Evolutionary conservation across 1,284 basidiomycete species (phyloP).

Genomic region (Apiotrichum akiyoshidainum): DNA sequence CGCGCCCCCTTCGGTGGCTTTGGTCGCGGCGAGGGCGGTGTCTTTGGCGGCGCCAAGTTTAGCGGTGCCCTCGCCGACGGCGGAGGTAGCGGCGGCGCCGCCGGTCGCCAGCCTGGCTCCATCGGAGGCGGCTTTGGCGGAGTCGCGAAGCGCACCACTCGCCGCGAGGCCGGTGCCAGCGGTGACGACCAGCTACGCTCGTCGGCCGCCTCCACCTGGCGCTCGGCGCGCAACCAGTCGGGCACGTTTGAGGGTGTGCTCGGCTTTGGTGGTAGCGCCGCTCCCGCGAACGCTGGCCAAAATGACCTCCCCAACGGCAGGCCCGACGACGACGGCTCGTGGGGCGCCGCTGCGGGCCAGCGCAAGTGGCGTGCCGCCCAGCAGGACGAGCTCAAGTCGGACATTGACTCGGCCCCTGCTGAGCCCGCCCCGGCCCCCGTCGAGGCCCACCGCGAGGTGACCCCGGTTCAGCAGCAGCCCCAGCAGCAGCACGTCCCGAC

Average conservation of each 20-base stretch:
- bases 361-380: slow-evolving; percentile 37
- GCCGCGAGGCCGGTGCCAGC: slow-evolving; percentile 11
- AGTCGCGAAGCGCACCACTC: slow-evolving; percentile 29
- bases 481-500: slow-evolving; percentile 11
- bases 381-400: slow-evolving; percentile 13
- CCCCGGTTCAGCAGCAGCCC: slow-evolving; percentile 13
- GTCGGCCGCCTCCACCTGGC: slow-evolving; percentile 38
- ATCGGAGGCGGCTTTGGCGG: slow-evolving; percentile 47
- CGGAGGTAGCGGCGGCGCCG: background rate
- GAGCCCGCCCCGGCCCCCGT: background rate
- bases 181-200: slow-evolving; percentile 10
- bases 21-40: slow-evolving; percentile 41
- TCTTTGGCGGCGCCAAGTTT: slow-evolving; percentile 39
- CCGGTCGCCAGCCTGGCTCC: slow-evolving; percentile 31
- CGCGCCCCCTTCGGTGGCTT: slow-evolving; percentile 39
- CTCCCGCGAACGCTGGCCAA: background rate
- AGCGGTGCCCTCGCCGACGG: slow-evolving; percentile 28
- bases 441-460: slow-evolving; percentile 21
- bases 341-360: slow-evolving; percentile 38
- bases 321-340: slow-evolving; percentile 35
- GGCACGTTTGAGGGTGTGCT: slow-evolving; percentile 50
- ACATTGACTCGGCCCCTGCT: slow-evolving; percentile 22
- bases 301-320: slow-evolving; percentile 22
- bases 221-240: slow-evolving; percentile 36
- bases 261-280: slow-evolving; percentile 35